phyloP scores from a whole-genome alignment of 352 stramenopile species.

The Globisporangium nagaii region DNA sequence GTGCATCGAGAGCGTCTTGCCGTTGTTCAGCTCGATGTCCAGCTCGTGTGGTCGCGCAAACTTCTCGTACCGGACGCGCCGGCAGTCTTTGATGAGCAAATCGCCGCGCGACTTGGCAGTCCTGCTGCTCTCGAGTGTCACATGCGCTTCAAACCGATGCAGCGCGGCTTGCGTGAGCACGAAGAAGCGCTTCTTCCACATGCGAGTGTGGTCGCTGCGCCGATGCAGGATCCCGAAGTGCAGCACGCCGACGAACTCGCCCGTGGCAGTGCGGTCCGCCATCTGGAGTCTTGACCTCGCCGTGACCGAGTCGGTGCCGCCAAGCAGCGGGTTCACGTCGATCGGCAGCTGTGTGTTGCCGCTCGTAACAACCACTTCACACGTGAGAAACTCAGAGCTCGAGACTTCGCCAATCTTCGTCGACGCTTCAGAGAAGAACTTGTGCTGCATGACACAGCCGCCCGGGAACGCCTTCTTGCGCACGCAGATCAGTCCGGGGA shows the following conservation, averaged over 20 bases:
- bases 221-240: conserved; percentile 26
- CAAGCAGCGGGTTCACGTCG: conserved; percentile 8
- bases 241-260: conserved; percentile 32
- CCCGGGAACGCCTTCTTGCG: conserved; percentile 23
- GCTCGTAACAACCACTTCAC: conserved; percentile 25
- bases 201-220: conserved; percentile 21
- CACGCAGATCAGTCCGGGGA: conserved; percentile 19
- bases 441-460: conserved; percentile 24
- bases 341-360: conserved; percentile 7
- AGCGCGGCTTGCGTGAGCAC: conserved; percentile 38
- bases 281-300: conserved; percentile 10
- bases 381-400: conserved; percentile 12
- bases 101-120: conserved; percentile 17
- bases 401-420: background rate
- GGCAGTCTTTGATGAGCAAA: conserved; percentile 26
- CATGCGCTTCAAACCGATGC: conserved; percentile 24
- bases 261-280: conserved; percentile 29
- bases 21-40: conserved; percentile 26
- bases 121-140: conserved; percentile 17
- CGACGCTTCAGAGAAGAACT: conserved; percentile 13
- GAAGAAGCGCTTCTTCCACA: conserved; percentile 40
- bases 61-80: conserved; percentile 26
- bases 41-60: conserved; percentile 33
- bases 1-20: conserved; percentile 25
- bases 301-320: conserved; percentile 5